A percentile compares a stretch with the other conserved stretches of the same genome.
These are phyloP conservation scores for Diaporthe helianthi DNA, from an alignment of 2,329 filamentous ascomycete genomes.

Conservation along the genomic window DNA sequence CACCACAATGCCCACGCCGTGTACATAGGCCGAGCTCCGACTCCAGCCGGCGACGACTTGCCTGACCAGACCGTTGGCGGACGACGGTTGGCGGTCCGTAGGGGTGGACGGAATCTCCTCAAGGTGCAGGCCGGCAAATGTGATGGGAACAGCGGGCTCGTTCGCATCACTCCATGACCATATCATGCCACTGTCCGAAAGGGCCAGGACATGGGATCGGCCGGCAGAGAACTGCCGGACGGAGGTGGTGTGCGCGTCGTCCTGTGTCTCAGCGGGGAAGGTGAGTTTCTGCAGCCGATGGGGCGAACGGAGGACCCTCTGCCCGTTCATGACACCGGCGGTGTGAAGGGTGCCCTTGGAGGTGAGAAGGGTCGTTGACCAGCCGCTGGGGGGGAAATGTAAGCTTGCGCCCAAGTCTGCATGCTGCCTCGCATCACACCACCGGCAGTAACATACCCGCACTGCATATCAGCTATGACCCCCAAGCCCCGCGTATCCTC, in stretches of 20 bases:
- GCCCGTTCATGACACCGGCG: background rate
- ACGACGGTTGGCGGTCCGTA: background rate
- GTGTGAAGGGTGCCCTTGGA: background rate
- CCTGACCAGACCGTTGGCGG: background rate
- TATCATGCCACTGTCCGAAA: background rate
- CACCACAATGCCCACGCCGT: constrained; percentile 4
- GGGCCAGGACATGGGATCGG: background rate
- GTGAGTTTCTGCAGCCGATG: background rate
- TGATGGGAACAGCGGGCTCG: background rate
- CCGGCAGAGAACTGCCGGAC: background rate
- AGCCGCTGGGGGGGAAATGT: background rate
- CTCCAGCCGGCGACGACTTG: constrained; percentile 1
- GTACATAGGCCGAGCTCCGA: constrained; percentile 1
- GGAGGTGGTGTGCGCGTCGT: background rate
- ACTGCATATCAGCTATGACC: constrained; percentile 3
- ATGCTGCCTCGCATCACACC: background rate
- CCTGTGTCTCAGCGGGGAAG: background rate
- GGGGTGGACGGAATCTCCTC: background rate
- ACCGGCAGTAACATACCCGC: background rate
- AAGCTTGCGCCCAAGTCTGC: background rate
- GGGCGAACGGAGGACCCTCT: background rate
- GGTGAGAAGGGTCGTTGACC: constrained; percentile 5
- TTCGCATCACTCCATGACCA: constrained; percentile 12
- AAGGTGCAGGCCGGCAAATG: background rate
- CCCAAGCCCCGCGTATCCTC: background rate